Evolutionary conservation across 1,284 basidiomycete genomes (phyloP).

Genomic region (Mrakiaceae sp.): DNA sequence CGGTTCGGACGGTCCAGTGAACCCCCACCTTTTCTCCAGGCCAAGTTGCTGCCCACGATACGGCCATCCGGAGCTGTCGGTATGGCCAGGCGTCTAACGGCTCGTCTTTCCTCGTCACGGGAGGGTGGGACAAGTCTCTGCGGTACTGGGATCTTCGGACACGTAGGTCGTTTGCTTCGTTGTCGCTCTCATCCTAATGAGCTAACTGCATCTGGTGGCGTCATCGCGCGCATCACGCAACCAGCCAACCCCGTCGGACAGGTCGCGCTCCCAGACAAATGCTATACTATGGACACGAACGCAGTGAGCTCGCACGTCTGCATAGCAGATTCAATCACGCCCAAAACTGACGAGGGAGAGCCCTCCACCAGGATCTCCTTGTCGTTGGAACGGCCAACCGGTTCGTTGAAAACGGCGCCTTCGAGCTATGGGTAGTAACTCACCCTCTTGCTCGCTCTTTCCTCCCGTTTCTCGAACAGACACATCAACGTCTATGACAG

Average conservation of each 20-base stretch:
- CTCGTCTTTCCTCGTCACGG: conserved; percentile 55
- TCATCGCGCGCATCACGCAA: not conserved
- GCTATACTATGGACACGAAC: conserved; percentile 43
- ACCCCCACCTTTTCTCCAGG: not conserved
- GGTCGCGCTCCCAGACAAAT: conserved; percentile 74
- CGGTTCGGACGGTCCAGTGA: too few relatives aligned
- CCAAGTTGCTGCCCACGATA: conserved; percentile 71
- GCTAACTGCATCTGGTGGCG: not conserved
- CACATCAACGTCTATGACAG: conserved; percentile 48
- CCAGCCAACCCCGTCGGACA: conserved; percentile 54
- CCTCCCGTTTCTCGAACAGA: conserved; percentile 37
- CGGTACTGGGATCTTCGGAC: conserved; percentile 35
- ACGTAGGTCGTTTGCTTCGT: not conserved
- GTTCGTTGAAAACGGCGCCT: not conserved
- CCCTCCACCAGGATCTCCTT: conserved; percentile 41
- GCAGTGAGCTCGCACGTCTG: not conserved
- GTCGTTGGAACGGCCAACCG: conserved; percentile 91
- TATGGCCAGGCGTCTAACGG: conserved; percentile 38
- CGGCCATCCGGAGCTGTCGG: conserved; percentile 70
- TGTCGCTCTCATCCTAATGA: not conserved
- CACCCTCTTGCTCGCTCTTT: not conserved
- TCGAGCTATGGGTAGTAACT: too few relatives aligned
- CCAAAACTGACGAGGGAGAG: conserved; percentile 26
- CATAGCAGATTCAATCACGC: too few relatives aligned
- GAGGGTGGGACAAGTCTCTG: conserved; percentile 83